Evolutionary conservation across 208 protist species (phyloP).

Genomic region (Crithidia mellificae): DNA sequence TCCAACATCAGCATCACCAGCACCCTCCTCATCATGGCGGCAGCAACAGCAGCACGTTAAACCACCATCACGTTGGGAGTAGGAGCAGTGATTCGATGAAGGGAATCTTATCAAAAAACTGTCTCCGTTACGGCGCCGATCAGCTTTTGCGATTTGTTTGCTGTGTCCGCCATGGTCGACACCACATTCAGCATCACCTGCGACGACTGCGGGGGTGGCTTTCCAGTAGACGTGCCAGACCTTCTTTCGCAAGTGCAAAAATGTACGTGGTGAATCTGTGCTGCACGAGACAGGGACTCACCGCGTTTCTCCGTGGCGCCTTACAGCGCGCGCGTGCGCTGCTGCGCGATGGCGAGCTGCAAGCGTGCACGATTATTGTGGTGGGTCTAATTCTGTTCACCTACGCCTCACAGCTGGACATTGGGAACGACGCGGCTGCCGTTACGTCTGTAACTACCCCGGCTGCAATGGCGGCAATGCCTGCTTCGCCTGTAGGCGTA

Average conservation of each 20-base stretch:
- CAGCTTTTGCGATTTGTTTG: background rate
- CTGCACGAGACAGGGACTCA: background rate
- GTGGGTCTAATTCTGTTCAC: slow-evolving; percentile 50
- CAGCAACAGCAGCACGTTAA: background rate
- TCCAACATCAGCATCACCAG: no score
- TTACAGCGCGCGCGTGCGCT: background rate
- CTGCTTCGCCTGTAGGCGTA: no score
- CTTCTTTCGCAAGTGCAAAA: background rate
- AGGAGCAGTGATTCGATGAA: background rate
- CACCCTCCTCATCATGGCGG: no score
- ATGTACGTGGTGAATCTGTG: background rate
- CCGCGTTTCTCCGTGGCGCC: background rate
- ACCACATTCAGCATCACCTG: background rate
- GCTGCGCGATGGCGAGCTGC: slow-evolving; percentile 28
- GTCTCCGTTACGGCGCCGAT: background rate
- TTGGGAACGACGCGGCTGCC: background rate
- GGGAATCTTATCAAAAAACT: background rate
- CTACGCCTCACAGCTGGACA: slow-evolving; percentile 24
- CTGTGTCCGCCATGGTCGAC: background rate
- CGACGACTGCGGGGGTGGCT: background rate
- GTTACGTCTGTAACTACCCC: background rate
- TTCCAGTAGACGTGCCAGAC: background rate
- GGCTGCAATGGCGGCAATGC: no score
- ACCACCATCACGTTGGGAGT: background rate
- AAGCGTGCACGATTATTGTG: slow-evolving; percentile 39